phyloP scores from a whole-genome alignment of 257 asterid genomes.

The Oldenlandia corymbosa region DNA sequence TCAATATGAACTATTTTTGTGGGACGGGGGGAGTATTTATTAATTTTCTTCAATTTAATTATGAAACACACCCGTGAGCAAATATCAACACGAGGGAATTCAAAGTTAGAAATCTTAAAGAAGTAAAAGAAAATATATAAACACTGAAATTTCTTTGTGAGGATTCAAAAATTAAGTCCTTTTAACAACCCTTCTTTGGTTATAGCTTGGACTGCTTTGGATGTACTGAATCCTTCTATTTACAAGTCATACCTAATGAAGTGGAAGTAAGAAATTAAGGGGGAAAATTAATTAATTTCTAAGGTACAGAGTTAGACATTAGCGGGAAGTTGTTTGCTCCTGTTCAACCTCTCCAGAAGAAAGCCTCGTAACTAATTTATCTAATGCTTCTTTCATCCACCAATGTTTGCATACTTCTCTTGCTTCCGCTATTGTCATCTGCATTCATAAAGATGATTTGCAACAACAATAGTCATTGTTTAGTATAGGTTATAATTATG shows the following conservation, averaged over 20 bases:
- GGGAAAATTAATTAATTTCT: neutral
- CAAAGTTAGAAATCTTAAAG: too few species aligned
- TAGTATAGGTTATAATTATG: too few species aligned
- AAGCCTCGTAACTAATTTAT: conserved; percentile 46
- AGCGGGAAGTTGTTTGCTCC: neutral
- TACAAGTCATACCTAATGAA: neutral
- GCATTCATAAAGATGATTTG: conserved; percentile 14
- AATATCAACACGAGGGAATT: too few species aligned
- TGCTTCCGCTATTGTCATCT: conserved; percentile 65
- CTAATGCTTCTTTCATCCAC: conserved; percentile 92
- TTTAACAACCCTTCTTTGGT: neutral
- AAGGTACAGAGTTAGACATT: neutral
- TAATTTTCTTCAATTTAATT: too few species aligned
- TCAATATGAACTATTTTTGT: too few species aligned
- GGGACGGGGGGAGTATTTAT: too few species aligned
- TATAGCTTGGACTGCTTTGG: neutral
- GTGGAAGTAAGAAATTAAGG: neutral
- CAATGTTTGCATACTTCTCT: conserved; percentile 60
- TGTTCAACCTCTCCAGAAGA: conserved; percentile 10
- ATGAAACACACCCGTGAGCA: too few species aligned
- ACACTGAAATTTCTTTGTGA: too few species aligned
- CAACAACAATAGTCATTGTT: too few species aligned
- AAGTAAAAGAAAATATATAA: too few species aligned
- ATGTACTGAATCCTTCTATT: neutral
- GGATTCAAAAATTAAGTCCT: neutral